phyloP scores from a whole-genome alignment of 2,329 filamentous ascomycete genomes.

The Aspergillus sojae region DNA sequence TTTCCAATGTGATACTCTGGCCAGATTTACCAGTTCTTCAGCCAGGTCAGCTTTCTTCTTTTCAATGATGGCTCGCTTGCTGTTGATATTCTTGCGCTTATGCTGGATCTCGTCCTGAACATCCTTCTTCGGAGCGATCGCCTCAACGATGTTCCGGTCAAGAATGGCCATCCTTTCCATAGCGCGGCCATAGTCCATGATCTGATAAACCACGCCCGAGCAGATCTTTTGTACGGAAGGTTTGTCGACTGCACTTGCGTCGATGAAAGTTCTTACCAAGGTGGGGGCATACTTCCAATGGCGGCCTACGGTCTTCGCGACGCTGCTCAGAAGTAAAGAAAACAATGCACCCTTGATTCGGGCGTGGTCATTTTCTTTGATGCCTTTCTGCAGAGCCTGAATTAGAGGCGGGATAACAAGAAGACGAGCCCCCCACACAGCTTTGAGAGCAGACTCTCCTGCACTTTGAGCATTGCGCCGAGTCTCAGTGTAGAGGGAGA shows the following conservation, averaged over 20 bases:
- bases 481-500: slow-evolving; percentile 92
- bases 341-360: slow-evolving; percentile 95
- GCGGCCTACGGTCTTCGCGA: slow-evolving; percentile 82
- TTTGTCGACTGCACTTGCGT: slow-evolving; percentile 87
- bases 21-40: slow-evolving; percentile 75
- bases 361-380: slow-evolving; percentile 80
- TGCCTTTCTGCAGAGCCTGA: slow-evolving; percentile 73
- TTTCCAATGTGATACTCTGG: slow-evolving; percentile 89
- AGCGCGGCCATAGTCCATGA: slow-evolving; percentile 89
- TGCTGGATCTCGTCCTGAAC: slow-evolving; percentile 58
- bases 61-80: slow-evolving; percentile 77
- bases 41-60: slow-evolving; percentile 79
- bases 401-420: slow-evolving; percentile 89
- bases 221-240: slow-evolving; percentile 91
- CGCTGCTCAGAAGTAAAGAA: slow-evolving; percentile 82
- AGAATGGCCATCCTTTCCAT: slow-evolving; percentile 84
- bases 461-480: slow-evolving; percentile 91
- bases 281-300: slow-evolving; percentile 95
- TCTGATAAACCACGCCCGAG: slow-evolving; percentile 75
- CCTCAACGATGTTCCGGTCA: slow-evolving; percentile 69
- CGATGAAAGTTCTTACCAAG: slow-evolving; percentile 87
- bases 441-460: slow-evolving; percentile 90
- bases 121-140: slow-evolving; percentile 70
- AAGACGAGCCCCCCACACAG: slow-evolving; percentile 81
- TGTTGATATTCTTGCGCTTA: slow-evolving; percentile 73